phyloP scores from a whole-genome alignment of 202 grass and related monocot genomes.

The Carex sylvatica region DNA sequence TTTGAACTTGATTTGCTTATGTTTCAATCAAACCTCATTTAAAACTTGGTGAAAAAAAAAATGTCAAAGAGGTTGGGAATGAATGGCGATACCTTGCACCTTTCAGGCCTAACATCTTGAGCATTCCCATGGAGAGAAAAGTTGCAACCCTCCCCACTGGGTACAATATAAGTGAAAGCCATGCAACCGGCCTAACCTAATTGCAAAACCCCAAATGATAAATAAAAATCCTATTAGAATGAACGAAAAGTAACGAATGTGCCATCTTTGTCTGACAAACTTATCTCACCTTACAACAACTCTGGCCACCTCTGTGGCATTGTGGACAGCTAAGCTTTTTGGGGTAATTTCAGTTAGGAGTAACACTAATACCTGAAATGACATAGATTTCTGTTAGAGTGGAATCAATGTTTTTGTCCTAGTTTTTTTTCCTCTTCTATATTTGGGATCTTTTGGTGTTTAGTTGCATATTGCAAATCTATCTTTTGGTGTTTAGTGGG shows the following conservation, averaged over 20 bases:
- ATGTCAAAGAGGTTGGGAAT: neutral
- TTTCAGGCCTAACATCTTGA: conserved; percentile 92
- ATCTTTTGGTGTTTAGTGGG: neutral
- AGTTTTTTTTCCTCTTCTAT: neutral
- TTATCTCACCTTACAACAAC: conserved; percentile 88
- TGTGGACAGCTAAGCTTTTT: conserved; percentile 96
- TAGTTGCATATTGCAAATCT: neutral
- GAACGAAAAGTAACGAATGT: conserved; percentile 20
- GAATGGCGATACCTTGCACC: conserved; percentile 66
- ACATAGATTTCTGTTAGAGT: conserved; percentile 3
- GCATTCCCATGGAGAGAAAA: conserved; percentile 94
- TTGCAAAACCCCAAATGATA: conserved; percentile 32
- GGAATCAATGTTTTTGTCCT: neutral
- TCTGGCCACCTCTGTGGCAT: conserved; percentile 87
- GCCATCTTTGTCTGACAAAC: conserved; percentile 13
- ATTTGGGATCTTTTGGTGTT: neutral
- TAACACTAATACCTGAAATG: conserved; percentile 76
- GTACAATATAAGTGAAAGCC: conserved; percentile 90
- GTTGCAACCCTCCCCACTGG: conserved; percentile 93
- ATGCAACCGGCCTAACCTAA: conserved; percentile 90
- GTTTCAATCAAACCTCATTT: conserved; percentile 13
- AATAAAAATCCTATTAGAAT: conserved; percentile 7
- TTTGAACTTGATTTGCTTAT: neutral
- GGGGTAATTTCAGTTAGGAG: conserved; percentile 97
- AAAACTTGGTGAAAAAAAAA: conserved; percentile 11